phyloP scores from a whole-genome alignment of 805 yeast species.

The Sugiyamaella americana region DNA sequence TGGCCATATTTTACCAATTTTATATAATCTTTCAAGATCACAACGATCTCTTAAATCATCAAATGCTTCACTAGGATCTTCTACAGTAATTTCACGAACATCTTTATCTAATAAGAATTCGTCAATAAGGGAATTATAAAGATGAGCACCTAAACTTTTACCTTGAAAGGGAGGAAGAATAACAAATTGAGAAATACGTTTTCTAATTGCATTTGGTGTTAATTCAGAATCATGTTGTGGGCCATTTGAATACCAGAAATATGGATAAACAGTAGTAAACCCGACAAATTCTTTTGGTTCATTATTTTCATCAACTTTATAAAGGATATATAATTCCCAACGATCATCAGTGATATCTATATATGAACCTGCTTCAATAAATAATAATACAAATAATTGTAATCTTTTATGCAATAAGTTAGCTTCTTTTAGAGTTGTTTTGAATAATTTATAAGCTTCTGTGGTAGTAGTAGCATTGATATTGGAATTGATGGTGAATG shows the following conservation, averaged over 20 bases:
- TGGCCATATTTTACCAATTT: constrained; percentile 13
- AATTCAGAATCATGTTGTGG: constrained; percentile 41
- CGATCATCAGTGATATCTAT: constrained; percentile 68
- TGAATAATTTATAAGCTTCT: constrained; percentile 47
- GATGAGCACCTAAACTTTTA: constrained; percentile 54
- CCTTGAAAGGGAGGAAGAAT: constrained; percentile 81
- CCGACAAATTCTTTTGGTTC: constrained; percentile 48
- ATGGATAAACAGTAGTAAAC: constrained; percentile 75
- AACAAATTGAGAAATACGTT: constrained; percentile 82
- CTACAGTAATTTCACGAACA: constrained; percentile 74
- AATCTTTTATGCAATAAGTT: constrained; percentile 57
- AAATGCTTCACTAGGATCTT: constrained; percentile 89
- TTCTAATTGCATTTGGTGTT: constrained; percentile 35
- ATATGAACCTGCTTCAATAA: constrained; percentile 90
- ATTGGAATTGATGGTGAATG: background rate
- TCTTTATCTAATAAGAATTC: constrained; percentile 48
- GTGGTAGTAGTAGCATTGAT: constrained; percentile 27
- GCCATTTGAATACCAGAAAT: constrained; percentile 65
- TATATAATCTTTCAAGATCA: constrained; percentile 53
- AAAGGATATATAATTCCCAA: constrained; percentile 73
- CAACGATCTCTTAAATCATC: constrained; percentile 84
- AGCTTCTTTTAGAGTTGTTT: constrained; percentile 42
- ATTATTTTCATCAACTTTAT: constrained; percentile 26
- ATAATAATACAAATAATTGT: constrained; percentile 73
- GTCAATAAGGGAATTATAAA: constrained; percentile 53